These are phyloP conservation scores for Phytophthora nicotianae DNA, from an alignment of 352 stramenopile species.

Conservation along the genomic window DNA sequence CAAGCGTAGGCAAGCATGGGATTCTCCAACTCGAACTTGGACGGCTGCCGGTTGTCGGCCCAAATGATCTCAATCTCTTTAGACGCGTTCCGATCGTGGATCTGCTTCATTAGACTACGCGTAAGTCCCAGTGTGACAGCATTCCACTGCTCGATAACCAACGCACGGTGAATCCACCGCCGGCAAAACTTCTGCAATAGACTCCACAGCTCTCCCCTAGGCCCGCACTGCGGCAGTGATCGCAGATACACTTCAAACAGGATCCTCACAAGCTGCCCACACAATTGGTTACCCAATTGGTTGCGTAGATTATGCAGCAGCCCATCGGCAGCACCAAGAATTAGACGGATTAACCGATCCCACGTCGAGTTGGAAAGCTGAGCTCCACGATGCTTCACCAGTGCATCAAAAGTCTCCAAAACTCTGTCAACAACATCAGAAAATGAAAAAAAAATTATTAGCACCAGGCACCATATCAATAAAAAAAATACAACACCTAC, in stretches of 20 bases:
- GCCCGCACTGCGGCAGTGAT: conserved; percentile 71
- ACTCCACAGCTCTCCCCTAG: conserved; percentile 75
- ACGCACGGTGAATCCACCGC: conserved; percentile 81
- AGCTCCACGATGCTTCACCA: conserved; percentile 68
- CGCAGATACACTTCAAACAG: conserved; percentile 83
- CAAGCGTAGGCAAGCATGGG: conserved; percentile 82
- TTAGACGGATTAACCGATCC: conserved; percentile 81
- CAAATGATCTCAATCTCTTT: conserved; percentile 80
- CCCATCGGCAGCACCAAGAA: conserved; percentile 77
- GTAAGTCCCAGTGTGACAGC: conserved; percentile 75
- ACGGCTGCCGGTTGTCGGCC: conserved; percentile 66
- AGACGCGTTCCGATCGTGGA: conserved; percentile 53
- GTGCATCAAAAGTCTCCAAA: conserved; percentile 77
- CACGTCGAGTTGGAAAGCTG: conserved; percentile 77
- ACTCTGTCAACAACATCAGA: conserved; percentile 42
- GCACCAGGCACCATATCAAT: conserved; percentile 1
- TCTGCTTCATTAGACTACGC: conserved; percentile 71
- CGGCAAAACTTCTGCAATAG: conserved; percentile 88
- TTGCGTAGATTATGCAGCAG: conserved; percentile 80
- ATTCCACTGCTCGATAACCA: conserved; percentile 92
- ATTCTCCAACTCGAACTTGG: conserved; percentile 77
- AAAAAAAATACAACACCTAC: conserved; percentile 30
- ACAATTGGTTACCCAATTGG: conserved; percentile 75
- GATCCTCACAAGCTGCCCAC: conserved; percentile 73
- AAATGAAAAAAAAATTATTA: conserved; percentile 12